A percentile compares a stretch with the other conserved stretches of the same genome.
These are phyloP conservation scores for Uromyces viciae-fabae DNA, from an alignment of 1,284 basidiomycete species.

Conservation along the genomic window DNA sequence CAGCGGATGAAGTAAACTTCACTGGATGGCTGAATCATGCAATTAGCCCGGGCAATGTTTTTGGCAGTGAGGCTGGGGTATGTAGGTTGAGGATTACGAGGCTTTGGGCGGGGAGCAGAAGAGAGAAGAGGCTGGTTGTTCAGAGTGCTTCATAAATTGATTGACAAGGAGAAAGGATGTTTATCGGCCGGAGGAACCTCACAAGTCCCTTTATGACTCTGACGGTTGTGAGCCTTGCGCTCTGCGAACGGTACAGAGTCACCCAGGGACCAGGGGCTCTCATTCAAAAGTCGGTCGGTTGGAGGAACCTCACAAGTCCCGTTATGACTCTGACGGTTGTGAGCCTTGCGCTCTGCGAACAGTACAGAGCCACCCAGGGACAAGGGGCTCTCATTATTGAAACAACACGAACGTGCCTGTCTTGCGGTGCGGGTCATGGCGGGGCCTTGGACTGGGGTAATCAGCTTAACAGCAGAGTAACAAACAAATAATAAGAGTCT, in stretches of 20 bases:
- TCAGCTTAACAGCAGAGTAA: too few species aligned
- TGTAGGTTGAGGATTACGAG: not conserved
- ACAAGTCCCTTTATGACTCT: not conserved
- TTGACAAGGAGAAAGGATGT: too few species aligned
- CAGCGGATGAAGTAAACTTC: not conserved
- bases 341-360: not conserved
- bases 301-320: not conserved
- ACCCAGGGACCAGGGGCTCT: not conserved
- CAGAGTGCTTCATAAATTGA: too few species aligned
- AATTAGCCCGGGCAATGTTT: not conserved
- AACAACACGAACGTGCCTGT: too few species aligned
- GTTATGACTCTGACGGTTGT: not conserved
- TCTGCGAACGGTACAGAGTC: not conserved
- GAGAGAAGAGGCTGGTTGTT: too few species aligned
- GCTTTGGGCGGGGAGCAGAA: not conserved
- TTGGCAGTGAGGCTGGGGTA: not conserved
- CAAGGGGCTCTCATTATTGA: not conserved
- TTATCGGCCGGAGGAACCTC: too few species aligned
- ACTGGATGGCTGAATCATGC: not conserved
- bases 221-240: not conserved
- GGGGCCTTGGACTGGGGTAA: too few species aligned
- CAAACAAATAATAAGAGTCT: too few species aligned
- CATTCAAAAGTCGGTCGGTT: not conserved
- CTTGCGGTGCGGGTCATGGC: too few species aligned
- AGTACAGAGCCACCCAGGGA: not conserved